A percentile compares a stretch with the other conserved stretches of the same genome.
These are phyloP conservation scores for Effrenium voratum DNA, from an alignment of 73 alveolate species.

Conservation along the genomic window DNA sequence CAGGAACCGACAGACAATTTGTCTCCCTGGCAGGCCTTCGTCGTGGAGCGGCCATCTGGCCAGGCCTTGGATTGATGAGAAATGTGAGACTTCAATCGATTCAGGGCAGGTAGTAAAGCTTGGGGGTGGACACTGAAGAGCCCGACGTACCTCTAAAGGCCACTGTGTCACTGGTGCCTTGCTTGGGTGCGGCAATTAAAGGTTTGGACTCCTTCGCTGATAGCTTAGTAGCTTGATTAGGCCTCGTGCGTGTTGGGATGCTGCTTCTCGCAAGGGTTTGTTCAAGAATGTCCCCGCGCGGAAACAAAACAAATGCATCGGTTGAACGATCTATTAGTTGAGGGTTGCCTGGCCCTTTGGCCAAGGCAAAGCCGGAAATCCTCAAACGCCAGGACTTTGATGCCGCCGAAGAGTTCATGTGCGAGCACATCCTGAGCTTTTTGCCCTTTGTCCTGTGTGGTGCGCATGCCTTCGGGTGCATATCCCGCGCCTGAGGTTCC, in stretches of 20 bases:
- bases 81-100: background rate
- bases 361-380: background rate
- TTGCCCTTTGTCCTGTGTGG: background rate
- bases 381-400: slow-evolving; percentile 84
- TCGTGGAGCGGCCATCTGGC: slow-evolving; percentile 83
- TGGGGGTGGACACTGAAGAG: too few relatives aligned
- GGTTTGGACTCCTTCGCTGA: too few relatives aligned
- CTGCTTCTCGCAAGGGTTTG: too few relatives aligned
- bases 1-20: too few relatives aligned
- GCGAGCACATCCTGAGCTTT: slow-evolving; percentile 89
- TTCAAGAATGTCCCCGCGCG: too few relatives aligned
- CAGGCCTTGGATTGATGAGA: background rate
- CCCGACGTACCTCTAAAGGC: too few relatives aligned
- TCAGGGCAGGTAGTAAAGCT: too few relatives aligned
- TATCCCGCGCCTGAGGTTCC: slow-evolving; percentile 1
- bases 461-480: background rate
- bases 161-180: too few relatives aligned
- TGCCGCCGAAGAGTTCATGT: slow-evolving; percentile 88
- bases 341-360: background rate
- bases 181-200: too few relatives aligned
- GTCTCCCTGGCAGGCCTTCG: slow-evolving; percentile 80
- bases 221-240: too few relatives aligned
- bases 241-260: too few relatives aligned
- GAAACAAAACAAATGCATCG: background rate
- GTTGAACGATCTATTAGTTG: background rate